Percentiles rank a stretch among this genome's conserved stretches.
These are phyloP conservation scores for Coleophoma cylindrospora DNA, from an alignment of 2,329 filamentous ascomycete species.

Conservation along the genomic window DNA sequence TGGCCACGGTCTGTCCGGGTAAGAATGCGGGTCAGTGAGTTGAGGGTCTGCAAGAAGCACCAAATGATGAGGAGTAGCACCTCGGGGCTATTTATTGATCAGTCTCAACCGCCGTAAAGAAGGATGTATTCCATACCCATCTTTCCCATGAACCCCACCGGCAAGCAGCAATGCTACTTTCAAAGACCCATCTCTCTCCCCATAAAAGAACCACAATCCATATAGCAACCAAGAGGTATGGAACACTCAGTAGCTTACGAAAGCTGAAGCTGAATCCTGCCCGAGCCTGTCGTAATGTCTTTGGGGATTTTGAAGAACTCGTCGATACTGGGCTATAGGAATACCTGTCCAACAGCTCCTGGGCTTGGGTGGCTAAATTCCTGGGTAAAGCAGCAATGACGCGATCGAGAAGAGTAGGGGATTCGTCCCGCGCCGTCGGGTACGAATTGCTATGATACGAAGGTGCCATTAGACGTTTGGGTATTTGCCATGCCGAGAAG, in stretches of 20 bases:
- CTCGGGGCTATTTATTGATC: constrained; percentile 54
- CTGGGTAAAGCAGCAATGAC: constrained; percentile 15
- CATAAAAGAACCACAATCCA: constrained; percentile 79
- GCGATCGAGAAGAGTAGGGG: constrained; percentile 19
- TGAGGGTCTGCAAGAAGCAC: constrained; percentile 69
- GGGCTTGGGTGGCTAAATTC: constrained; percentile 16
- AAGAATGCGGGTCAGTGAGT: constrained; percentile 70
- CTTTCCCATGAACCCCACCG: constrained; percentile 85
- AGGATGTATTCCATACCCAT: constrained; percentile 60
- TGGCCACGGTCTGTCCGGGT: constrained; percentile 66
- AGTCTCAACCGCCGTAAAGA: constrained; percentile 12
- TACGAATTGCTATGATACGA: constrained; percentile 13
- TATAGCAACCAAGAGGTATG: constrained; percentile 61
- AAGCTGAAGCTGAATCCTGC: constrained; percentile 44
- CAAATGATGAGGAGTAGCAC: constrained; percentile 72
- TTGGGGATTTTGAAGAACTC: constrained; percentile 6
- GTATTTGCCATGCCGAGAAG: constrained; percentile 9
- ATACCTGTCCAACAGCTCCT: constrained; percentile 15
- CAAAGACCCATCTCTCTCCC: constrained; percentile 79
- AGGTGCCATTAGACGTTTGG: constrained; percentile 12
- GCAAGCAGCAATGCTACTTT: constrained; percentile 65
- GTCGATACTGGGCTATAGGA: constrained; percentile 9
- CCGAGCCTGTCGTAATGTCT: constrained; percentile 9
- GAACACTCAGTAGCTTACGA: constrained; percentile 53
- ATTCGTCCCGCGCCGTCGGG: constrained; percentile 19